Evolutionary conservation across 768 basidiomycete species (phyloP).

Genomic region (Leccinum sublutescens): DNA sequence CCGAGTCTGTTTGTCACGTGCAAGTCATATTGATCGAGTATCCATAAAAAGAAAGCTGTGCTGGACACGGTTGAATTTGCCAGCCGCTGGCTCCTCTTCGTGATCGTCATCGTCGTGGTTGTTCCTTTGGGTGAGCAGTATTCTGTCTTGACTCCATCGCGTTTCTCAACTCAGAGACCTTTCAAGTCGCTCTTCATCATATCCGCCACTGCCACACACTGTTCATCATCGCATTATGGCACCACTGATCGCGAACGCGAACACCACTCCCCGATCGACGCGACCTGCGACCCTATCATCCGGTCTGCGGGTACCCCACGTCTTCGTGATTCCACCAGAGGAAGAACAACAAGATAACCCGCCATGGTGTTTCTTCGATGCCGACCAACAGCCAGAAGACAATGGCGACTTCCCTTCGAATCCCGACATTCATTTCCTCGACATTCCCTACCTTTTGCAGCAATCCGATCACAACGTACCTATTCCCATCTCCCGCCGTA

Average conservation of each 20-base stretch:
- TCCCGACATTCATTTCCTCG: slow-evolving; percentile 34
- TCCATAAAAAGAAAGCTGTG: slow-evolving; percentile 23
- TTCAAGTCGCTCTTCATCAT: slow-evolving; percentile 19
- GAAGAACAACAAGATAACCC: slow-evolving; percentile 50
- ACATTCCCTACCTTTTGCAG: slow-evolving; percentile 30
- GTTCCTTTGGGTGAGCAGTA: slow-evolving; percentile 15
- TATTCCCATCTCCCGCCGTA: slow-evolving; percentile 5
- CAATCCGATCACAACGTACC: slow-evolving; percentile 7
- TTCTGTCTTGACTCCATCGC: background rate
- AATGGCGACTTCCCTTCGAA: slow-evolving; percentile 13
- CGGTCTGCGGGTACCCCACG: slow-evolving; percentile 40
- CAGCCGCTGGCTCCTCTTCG: slow-evolving; percentile 14
- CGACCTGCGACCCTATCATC: slow-evolving; percentile 2
- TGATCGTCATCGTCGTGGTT: slow-evolving; percentile 4
- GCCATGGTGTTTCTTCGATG: slow-evolving; percentile 58
- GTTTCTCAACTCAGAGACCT: background rate
- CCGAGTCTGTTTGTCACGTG: slow-evolving; percentile 16
- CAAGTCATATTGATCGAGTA: background rate
- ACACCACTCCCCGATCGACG: slow-evolving; percentile 17
- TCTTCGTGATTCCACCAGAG: slow-evolving; percentile 57
- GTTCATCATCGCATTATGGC: slow-evolving; percentile 9
- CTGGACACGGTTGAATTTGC: slow-evolving; percentile 18
- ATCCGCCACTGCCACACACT: background rate
- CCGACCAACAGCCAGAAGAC: slow-evolving; percentile 34
- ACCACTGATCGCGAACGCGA: slow-evolving; percentile 11